Base-by-base conservation (phyloP, 306 rosid species). In the Vachellia pachyceras region DNA sequence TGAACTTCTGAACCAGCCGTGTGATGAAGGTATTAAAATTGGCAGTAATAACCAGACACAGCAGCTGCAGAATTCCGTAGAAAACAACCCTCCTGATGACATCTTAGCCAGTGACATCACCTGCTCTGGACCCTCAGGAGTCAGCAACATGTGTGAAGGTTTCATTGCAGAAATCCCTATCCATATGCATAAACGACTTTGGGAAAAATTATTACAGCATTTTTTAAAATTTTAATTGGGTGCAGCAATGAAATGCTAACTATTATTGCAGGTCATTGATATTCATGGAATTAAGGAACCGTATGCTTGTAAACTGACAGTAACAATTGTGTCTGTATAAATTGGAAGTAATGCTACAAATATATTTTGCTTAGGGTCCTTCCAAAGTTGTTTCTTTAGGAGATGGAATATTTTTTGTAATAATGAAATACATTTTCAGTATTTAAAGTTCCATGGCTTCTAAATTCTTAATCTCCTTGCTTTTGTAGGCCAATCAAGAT, bases 71-170 rank as follows among this genome's bases (percentile, higher is more conserved):
- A 85, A 68, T 83, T 85, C 84, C 57, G 58, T 36, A 42, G 87
- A 80, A 79, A 57, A 82, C 68, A 79, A 77, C 61, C 75, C 47
- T 15, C 68, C 47, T 46, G 69, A 81, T 41, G 79, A 41, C 70
- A 41, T 80, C 68, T 71, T 69, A 73, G 83, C 78, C 67, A 74
- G 79, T 73, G 84, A 77, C 20, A 45, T 55, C 25, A 73, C 85
- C 57, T 39, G 65, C 82, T 64, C 55, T 78, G 83, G 81, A 73
- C 79, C 84, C 68, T 29, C 55, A 1, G 78, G 81, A 73, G 66
- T 44, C 83, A 66, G 76, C 29, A 69, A 87, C 73, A 50, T 60
- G 57, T 76, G 72, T 80, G 87, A 91, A 93, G 97, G 89, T 93
- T 85, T 74, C 45, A 72, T 82, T 83, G 45, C 29, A 50, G 79